Evolutionary conservation across 164 flowering plant genomes (phyloP).

Genomic region (Euptelea pleiosperma): DNA sequence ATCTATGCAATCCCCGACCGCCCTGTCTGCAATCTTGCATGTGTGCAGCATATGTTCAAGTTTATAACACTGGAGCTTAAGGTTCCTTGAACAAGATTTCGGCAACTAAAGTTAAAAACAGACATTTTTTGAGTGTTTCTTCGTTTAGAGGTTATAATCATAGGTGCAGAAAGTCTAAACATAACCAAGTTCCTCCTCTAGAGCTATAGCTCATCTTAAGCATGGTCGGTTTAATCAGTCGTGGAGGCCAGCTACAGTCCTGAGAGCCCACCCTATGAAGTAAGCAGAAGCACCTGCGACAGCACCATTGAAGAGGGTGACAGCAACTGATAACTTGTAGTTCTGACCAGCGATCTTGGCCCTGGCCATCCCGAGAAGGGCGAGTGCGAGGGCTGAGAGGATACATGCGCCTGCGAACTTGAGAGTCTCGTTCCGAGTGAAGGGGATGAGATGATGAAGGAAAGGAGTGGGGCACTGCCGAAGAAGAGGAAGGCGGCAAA

Average conservation of each 20-base stretch:
- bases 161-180: too few relatives aligned
- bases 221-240: slow-evolving; percentile 20
- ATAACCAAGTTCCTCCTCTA: too few relatives aligned
- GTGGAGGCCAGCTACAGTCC: slow-evolving; percentile 42
- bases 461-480: slow-evolving; percentile 56
- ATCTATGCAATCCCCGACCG: too few relatives aligned
- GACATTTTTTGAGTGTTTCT: too few relatives aligned
- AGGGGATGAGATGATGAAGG: slow-evolving; percentile 61
- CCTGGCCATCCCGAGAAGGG: slow-evolving; percentile 43
- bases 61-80: too few relatives aligned
- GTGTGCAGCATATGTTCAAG: too few relatives aligned
- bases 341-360: slow-evolving; percentile 54
- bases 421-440: slow-evolving; percentile 34
- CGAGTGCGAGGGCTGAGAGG: slow-evolving; percentile 42
- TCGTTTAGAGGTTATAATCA: too few relatives aligned
- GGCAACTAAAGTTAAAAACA: too few relatives aligned
- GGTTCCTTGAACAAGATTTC: too few relatives aligned
- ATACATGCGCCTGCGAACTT: slow-evolving; percentile 55
- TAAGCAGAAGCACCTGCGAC: slow-evolving; percentile 57
- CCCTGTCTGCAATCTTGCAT: too few relatives aligned
- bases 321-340: slow-evolving; percentile 25
- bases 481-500: slow-evolving; percentile 47
- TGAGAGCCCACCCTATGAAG: slow-evolving; percentile 49
- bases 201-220: too few relatives aligned
- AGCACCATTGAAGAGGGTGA: slow-evolving; percentile 46